Evolutionary conservation across 148 eudicot species (phyloP).

Genomic region (Rhododendron simsii): DNA sequence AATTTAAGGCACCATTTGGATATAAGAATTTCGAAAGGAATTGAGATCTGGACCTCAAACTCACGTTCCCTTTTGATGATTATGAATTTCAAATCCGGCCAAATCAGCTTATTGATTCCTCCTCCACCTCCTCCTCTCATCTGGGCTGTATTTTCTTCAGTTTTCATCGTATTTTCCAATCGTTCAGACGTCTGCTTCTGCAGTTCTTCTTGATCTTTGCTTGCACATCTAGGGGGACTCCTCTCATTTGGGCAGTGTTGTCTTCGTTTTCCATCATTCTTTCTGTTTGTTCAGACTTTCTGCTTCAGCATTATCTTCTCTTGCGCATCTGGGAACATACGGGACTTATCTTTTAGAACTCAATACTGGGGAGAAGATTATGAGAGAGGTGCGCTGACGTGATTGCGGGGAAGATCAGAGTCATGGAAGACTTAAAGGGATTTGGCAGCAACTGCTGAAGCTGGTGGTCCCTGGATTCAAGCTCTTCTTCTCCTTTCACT

Average conservation of each 20-base stretch:
- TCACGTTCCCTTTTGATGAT: background rate
- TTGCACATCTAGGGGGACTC: background rate
- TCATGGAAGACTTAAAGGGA: background rate
- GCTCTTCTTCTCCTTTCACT: background rate
- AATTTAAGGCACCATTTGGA: background rate
- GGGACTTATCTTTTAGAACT: background rate
- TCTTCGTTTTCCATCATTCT: background rate
- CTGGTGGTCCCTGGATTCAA: background rate
- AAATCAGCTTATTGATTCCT: background rate
- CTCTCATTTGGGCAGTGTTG: background rate
- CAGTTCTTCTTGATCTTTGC: background rate
- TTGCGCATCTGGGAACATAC: background rate
- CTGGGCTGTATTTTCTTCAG: background rate
- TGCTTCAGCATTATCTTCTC: background rate
- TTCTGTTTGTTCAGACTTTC: background rate
- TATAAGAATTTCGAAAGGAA: background rate
- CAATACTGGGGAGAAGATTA: background rate
- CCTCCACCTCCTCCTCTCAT: background rate
- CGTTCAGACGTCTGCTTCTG: background rate
- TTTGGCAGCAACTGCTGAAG: background rate
- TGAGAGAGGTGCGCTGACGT: background rate
- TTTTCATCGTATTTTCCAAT: background rate
- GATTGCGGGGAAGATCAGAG: background rate
- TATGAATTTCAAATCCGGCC: background rate
- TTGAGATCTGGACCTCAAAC: background rate